Conservation (phyloP, 192 early-diverging fungal genomes). For the Podila epigama region DNA sequence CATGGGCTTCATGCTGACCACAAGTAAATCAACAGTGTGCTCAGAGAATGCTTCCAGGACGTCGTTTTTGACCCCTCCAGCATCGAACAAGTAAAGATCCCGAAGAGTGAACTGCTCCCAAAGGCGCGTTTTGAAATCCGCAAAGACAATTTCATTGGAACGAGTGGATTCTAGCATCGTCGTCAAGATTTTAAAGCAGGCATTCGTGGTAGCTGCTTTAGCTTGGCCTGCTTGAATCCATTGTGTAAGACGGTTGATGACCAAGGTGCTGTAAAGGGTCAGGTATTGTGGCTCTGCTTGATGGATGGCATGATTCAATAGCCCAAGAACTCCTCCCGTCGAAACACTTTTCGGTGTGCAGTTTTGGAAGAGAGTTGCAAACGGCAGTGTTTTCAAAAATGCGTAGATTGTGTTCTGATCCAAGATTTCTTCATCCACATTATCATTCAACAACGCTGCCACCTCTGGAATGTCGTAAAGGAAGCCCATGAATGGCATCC, state of each 20-base stretch:
- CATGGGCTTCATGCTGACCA: conserved; percentile 8
- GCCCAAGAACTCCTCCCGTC: not conserved
- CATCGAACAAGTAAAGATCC: conserved; percentile 16
- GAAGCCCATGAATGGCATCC: conserved; percentile 50
- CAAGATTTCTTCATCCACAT: not conserved
- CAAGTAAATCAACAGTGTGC: conserved; percentile 21
- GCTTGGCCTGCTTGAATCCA: conserved; percentile 12
- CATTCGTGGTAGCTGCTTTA: not conserved
- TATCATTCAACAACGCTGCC: not conserved
- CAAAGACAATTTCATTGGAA: conserved; percentile 6
- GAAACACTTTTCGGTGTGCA: conserved; percentile 1
- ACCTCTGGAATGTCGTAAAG: conserved; percentile 40
- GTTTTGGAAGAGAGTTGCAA: conserved; percentile 39
- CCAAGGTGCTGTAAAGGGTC: conserved; percentile 1
- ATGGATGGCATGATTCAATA: conserved; percentile 8
- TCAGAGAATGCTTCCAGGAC: conserved; percentile 10
- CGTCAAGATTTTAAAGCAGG: conserved; percentile 23
- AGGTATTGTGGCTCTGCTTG: conserved; percentile 3
- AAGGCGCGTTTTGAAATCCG: conserved; percentile 23
- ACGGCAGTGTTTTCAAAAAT: conserved; percentile 18
- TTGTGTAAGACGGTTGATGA: conserved; percentile 18
- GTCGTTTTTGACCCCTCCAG: not conserved
- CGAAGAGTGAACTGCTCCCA: conserved; percentile 23
- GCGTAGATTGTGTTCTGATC: conserved; percentile 1
- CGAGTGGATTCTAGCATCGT: conserved; percentile 5